phyloP scores from a whole-genome alignment of 1,284 basidiomycete genomes.

The Sanghuangporus sanghuang region DNA sequence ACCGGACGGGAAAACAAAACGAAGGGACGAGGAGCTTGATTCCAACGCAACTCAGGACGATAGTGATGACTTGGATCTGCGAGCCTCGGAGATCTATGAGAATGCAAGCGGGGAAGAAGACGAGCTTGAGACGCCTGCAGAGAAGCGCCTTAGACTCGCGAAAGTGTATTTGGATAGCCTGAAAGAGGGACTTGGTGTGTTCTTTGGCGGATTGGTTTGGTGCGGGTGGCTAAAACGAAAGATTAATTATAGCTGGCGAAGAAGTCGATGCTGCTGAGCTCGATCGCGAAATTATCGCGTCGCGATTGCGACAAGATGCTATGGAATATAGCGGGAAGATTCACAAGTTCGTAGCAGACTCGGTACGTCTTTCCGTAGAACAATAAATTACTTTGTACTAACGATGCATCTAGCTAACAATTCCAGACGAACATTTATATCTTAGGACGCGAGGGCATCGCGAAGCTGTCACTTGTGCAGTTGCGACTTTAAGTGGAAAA shows the following conservation, averaged over 20 bases:
- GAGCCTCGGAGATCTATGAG: constrained; percentile 50
- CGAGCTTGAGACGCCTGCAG: constrained; percentile 86
- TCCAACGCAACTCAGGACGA: constrained; percentile 58
- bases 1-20: constrained; percentile 16
- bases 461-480: constrained; percentile 72
- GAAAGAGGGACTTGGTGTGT: constrained; percentile 69
- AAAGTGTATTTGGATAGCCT: constrained; percentile 88
- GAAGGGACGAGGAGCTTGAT: constrained; percentile 55
- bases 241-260: constrained; percentile 51
- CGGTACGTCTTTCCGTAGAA: constrained; percentile 36
- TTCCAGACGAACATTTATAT: constrained; percentile 36
- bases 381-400: background rate
- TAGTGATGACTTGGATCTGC: constrained; percentile 77
- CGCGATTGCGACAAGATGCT: constrained; percentile 86
- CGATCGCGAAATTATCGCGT: constrained; percentile 87
- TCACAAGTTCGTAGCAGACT: constrained; percentile 75
- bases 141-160: constrained; percentile 88
- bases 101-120: constrained; percentile 72
- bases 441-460: constrained; percentile 72
- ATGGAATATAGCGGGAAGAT: constrained; percentile 80
- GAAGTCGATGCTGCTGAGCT: constrained; percentile 93
- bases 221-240: background rate
- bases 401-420: constrained; percentile 40
- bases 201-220: background rate
- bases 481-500: constrained; percentile 61